phyloP scores from a whole-genome alignment of 345 rosid genomes.

The Clarkia xantiana region DNA sequence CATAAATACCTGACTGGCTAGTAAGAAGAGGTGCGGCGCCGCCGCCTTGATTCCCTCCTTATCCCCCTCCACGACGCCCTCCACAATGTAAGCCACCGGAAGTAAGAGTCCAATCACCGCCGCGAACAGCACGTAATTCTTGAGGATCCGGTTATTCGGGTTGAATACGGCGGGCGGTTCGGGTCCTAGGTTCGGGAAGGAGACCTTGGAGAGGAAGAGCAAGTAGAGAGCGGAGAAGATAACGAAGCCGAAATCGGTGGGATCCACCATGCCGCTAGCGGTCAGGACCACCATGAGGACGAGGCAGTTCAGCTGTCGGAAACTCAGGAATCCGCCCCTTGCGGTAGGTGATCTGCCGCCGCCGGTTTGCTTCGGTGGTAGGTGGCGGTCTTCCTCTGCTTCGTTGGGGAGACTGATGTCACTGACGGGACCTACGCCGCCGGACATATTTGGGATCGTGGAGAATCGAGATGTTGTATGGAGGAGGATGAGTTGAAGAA shows the following conservation, averaged over 20 bases:
- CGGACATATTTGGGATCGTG: slow-evolving; percentile 36
- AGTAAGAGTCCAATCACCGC: slow-evolving; percentile 51
- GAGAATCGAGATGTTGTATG: too few species aligned
- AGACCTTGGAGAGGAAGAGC: slow-evolving; percentile 37
- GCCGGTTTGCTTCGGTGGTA: slow-evolving; percentile 7
- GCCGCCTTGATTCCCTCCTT: slow-evolving; percentile 59
- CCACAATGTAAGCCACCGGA: slow-evolving; percentile 55
- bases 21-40: slow-evolving; percentile 67
- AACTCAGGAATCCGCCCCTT: slow-evolving; percentile 20
- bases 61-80: slow-evolving; percentile 66
- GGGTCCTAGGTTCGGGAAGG: slow-evolving; percentile 36
- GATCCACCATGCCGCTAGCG: slow-evolving; percentile 56
- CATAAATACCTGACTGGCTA: slow-evolving; percentile 69
- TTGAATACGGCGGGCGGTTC: slow-evolving; percentile 25
- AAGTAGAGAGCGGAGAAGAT: slow-evolving; percentile 44
- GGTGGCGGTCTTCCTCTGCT: slow-evolving; percentile 11
- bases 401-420: slow-evolving; percentile 50
- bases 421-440: slow-evolving; percentile 55
- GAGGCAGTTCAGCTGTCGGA: slow-evolving; percentile 52
- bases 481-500: too few species aligned
- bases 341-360: slow-evolving; percentile 6
- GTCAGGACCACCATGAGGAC: slow-evolving; percentile 41
- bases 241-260: slow-evolving; percentile 41
- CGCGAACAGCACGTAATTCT: slow-evolving; percentile 28
- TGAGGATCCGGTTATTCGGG: slow-evolving; percentile 26